Conservation (phyloP, 2,329 filamentous ascomycete species). For the Dothistroma pini region DNA sequence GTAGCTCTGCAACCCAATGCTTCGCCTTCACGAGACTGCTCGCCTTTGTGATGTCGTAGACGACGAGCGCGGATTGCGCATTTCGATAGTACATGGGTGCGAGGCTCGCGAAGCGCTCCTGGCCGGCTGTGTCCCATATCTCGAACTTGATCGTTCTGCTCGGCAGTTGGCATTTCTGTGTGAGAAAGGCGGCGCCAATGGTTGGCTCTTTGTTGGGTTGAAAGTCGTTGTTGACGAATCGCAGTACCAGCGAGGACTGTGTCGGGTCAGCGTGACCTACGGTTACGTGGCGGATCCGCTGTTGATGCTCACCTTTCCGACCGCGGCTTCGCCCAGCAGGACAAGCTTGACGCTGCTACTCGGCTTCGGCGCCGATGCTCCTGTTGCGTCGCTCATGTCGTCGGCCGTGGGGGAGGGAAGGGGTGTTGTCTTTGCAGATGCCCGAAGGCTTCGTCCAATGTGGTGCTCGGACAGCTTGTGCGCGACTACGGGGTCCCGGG, state of each 20-base stretch:
- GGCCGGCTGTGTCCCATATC: slow-evolving; percentile 98
- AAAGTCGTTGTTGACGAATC: slow-evolving; percentile 99
- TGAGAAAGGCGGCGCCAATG: slow-evolving; percentile 97
- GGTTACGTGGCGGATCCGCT: slow-evolving; percentile 4
- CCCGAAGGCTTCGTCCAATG: slow-evolving; percentile 31
- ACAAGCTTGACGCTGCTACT: slow-evolving; percentile 99
- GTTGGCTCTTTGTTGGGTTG: slow-evolving; percentile 99
- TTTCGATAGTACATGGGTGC: slow-evolving; percentile 99
- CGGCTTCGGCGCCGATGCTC: slow-evolving; percentile 70
- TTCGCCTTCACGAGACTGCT: slow-evolving; percentile 94
- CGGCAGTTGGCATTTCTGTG: slow-evolving; percentile 96
- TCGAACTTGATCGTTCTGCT: slow-evolving; percentile 68
- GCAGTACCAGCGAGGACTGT: slow-evolving; percentile 92
- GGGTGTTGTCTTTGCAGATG: slow-evolving; percentile 15
- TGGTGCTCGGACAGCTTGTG: slow-evolving; percentile 30
- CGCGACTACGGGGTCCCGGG: neutral
- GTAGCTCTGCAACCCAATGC: slow-evolving; percentile 97
- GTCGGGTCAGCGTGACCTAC: slow-evolving; percentile 18
- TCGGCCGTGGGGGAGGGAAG: slow-evolving; percentile 22
- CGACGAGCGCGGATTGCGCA: slow-evolving; percentile 92
- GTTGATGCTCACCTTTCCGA: slow-evolving; percentile 75
- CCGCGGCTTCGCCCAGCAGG: slow-evolving; percentile 91
- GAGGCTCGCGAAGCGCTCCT: slow-evolving; percentile 93
- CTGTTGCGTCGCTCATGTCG: slow-evolving; percentile 64
- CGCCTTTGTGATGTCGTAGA: slow-evolving; percentile 97